These are phyloP conservation scores for Thraustochytrium sp. DNA, from an alignment of 352 stramenopile genomes.

Conservation along the genomic window DNA sequence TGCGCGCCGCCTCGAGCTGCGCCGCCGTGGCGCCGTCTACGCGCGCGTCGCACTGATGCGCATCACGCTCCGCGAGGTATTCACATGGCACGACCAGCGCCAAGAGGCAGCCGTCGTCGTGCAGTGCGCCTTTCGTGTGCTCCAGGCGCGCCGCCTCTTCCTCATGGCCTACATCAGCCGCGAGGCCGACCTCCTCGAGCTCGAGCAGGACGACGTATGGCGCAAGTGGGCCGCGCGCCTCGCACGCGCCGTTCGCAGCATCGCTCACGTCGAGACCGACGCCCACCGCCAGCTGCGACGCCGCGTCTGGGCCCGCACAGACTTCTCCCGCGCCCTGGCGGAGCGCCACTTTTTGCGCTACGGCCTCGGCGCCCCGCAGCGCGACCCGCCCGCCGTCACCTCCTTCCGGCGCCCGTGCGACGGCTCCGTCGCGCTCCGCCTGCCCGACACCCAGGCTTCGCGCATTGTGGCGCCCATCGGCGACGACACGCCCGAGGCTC, in stretches of 20 bases:
- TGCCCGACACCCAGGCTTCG: neutral
- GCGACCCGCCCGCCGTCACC: slow-evolving; percentile 5
- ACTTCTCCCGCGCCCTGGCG: neutral
- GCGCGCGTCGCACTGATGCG: neutral
- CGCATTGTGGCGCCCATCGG: neutral
- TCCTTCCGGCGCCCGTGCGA: neutral
- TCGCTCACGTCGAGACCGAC: slow-evolving; percentile 15
- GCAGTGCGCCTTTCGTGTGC: slow-evolving; percentile 19
- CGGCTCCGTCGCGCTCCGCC: neutral
- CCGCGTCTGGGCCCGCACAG: slow-evolving; percentile 3
- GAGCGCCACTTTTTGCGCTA: neutral
- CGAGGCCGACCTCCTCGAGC: neutral
- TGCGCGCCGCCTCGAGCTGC: neutral
- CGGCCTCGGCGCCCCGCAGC: neutral
- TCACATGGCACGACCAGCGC: neutral
- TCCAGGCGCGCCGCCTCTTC: neutral
- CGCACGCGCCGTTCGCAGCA: neutral
- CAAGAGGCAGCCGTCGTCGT: neutral
- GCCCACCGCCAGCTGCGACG: neutral
- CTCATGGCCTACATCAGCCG: neutral
- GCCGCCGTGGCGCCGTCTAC: neutral
- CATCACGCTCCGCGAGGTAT: neutral
- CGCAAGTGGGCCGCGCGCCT: slow-evolving; percentile 1
- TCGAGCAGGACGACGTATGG: neutral
- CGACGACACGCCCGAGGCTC: neutral